Percentiles rank a stretch among this genome's conserved stretches.
Conservation (phyloP, 257 asterid genomes). For the Plantago ovata region DNA sequence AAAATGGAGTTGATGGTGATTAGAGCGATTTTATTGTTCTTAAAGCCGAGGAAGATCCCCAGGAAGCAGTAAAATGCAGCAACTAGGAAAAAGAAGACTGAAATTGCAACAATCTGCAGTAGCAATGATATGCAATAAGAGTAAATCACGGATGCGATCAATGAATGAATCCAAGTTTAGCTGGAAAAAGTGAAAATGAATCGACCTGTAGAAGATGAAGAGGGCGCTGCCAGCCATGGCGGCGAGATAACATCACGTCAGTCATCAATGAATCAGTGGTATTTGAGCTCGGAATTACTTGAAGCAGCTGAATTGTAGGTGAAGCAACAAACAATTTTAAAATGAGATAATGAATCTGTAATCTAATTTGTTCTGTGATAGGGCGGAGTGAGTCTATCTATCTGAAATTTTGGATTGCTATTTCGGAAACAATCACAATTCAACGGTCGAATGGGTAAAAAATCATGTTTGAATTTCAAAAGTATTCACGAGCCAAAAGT, state of each 20-base stretch:
- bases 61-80: constrained; percentile 74
- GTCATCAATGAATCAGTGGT: background rate
- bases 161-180: background rate
- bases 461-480: constrained; percentile 27
- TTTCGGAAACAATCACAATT: background rate
- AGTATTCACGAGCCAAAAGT: background rate
- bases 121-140: background rate
- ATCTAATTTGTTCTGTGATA: too few relatives aligned
- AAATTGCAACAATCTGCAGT: constrained; percentile 78
- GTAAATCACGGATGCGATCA: background rate
- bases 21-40: constrained; percentile 42
- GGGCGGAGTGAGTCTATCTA: too few relatives aligned
- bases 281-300: background rate
- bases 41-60: constrained; percentile 65
- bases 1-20: constrained; percentile 53
- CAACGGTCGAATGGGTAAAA: constrained; percentile 24
- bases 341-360: background rate
- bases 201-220: constrained; percentile 83
- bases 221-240: constrained; percentile 99
- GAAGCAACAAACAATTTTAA: background rate
- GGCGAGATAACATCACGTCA: constrained; percentile 31
- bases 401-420: too few relatives aligned
- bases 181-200: background rate
- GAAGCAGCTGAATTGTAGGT: background rate
- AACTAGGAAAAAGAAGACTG: constrained; percentile 64